Base-by-base conservation (phyloP, 352 stramenopile species). In the Phytophthora cryptogea region DNA sequence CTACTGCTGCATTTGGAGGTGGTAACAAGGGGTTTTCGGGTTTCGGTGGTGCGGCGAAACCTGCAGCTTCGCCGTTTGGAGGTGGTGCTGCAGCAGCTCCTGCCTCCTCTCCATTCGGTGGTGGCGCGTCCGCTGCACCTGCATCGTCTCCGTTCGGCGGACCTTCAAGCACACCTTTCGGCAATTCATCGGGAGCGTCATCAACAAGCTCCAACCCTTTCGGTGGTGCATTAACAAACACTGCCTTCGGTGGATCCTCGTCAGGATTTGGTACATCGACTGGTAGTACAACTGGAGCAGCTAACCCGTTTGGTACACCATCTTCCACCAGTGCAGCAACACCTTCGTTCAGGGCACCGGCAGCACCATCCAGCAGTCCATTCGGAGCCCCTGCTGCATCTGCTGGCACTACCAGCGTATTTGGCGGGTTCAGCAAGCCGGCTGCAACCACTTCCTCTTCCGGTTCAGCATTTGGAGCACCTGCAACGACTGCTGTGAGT, bases 301-400 rank as follows among this genome's bases (percentile, higher is more conserved):
- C 48, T 0, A 68, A 68, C 23, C 58, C 54, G 11, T 76, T 76
- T 56, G 57, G 55, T 36, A 45, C 36, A 8, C 40, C 62, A 14
- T 31, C 56, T 47, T 32, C 51, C 17, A 50, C 58, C 31, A 71
- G 31, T 27, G 50, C 50, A 13, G 41, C 42, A 2, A 46, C 48
- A 4, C 13, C 60, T 4, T 74, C 60, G 13, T 75, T 77, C 48
- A 55, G 54, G 49, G 58, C 55, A 27, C 14, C 37, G 13, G 32
- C 57, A 39, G 39, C 61, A 17, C 37, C 59, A 32, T 58, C 66
- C n/a, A 69, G 53, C 39, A 80, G 63, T 70, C 63, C 69, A 9
- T 86, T 89, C 36, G 70, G 71, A 23, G 54, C 52, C 28, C 16
- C 36, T 4, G 11, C 47, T 8, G 8, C 9, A 30, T 49, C 63